These are phyloP conservation scores for Sporisorium reilianum DNA, from an alignment of 1,284 basidiomycete genomes.

Conservation along the genomic window DNA sequence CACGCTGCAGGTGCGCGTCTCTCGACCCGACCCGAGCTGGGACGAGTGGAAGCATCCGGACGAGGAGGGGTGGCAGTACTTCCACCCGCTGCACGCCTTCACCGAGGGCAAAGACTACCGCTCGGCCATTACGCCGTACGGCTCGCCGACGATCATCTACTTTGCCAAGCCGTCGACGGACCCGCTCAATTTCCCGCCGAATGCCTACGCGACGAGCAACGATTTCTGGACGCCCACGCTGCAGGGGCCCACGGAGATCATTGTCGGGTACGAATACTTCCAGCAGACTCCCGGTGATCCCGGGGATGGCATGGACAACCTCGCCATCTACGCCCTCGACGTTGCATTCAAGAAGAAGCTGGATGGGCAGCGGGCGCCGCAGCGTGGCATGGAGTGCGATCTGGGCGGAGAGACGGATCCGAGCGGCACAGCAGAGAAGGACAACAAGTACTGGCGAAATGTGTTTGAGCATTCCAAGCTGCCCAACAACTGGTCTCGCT, in stretches of 20 bases:
- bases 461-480: constrained; percentile 61
- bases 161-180: constrained; percentile 48
- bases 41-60: constrained; percentile 47
- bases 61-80: constrained; percentile 57
- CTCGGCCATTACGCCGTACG: constrained; percentile 47
- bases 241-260: constrained; percentile 48
- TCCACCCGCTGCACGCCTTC: constrained; percentile 56
- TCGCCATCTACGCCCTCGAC: constrained; percentile 56
- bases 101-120: constrained; percentile 47
- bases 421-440: constrained; percentile 15
- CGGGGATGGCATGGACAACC: constrained; percentile 59
- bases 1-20: constrained; percentile 55
- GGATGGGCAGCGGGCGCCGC: constrained; percentile 27
- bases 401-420: constrained; percentile 43
- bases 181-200: constrained; percentile 40
- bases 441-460: constrained; percentile 29
- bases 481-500: constrained; percentile 37
- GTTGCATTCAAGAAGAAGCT: constrained; percentile 42
- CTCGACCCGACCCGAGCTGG: constrained; percentile 50
- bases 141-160: constrained; percentile 51
- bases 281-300: constrained; percentile 56
- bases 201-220: constrained; percentile 48
- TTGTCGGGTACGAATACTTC: constrained; percentile 56
- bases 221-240: constrained; percentile 53
- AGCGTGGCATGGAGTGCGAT: constrained; percentile 45